phyloP scores from a whole-genome alignment of 192 early-diverging fungal genomes.

The Coemansia sp. region DNA sequence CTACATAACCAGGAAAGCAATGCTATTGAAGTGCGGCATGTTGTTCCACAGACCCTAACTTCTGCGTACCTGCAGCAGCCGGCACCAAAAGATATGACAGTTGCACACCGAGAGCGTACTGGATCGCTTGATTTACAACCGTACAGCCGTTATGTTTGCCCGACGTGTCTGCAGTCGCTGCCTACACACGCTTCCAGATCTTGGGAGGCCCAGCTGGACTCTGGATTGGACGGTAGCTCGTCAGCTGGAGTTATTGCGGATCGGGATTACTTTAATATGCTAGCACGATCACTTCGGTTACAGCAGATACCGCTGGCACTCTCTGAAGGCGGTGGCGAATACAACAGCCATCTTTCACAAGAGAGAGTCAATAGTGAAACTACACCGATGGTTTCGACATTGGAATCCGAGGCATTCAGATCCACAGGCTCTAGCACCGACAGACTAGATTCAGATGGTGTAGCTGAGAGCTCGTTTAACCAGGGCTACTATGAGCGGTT shows the following conservation, averaged over 20 bases:
- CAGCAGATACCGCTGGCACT: conserved; percentile 13
- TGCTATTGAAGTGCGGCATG: conserved; percentile 52
- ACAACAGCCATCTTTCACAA: neutral
- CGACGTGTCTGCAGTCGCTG: conserved; percentile 28
- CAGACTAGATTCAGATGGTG: conserved; percentile 4
- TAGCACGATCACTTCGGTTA: conserved; percentile 31
- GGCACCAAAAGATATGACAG: conserved; percentile 8
- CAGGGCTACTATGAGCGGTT: conserved; percentile 95
- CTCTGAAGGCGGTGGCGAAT: neutral
- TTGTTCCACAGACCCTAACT: conserved; percentile 15
- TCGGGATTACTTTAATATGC: conserved; percentile 42
- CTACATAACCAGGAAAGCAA: conserved; percentile 65
- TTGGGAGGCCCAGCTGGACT: conserved; percentile 12
- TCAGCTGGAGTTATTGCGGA: conserved; percentile 16
- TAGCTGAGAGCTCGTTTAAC: conserved; percentile 76
- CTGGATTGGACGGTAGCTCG: conserved; percentile 2
- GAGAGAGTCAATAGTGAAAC: neutral
- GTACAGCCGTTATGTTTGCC: conserved; percentile 18
- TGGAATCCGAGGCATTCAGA: neutral
- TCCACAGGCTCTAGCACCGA: neutral
- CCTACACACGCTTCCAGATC: conserved; percentile 4
- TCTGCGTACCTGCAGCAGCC: neutral
- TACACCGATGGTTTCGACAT: neutral
- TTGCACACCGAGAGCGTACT: conserved; percentile 3
- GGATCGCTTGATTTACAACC: conserved; percentile 11